Base-by-base conservation (phyloP, 2,329 filamentous ascomycete genomes). In the Claviceps maximensis region DNA sequence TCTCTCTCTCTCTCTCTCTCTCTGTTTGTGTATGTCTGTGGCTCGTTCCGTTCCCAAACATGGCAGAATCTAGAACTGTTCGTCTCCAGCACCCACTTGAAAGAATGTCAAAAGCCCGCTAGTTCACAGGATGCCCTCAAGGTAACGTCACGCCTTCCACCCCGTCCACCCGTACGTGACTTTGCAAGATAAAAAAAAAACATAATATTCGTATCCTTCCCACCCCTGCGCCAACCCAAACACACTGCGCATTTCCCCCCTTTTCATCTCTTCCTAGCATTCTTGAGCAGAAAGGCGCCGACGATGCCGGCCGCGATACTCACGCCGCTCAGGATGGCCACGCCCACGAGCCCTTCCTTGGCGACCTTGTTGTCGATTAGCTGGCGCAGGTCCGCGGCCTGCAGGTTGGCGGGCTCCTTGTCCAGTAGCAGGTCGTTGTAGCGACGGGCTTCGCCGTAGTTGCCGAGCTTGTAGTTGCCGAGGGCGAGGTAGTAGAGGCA, bases 401-500 rank as follows among this genome's bases (percentile, higher is more conserved):
- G 93, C 63, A 96, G 71, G 69, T 97, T 98, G 47, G 80, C 82
- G 9, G 89, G 89, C 72, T 98, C 93, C 67, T 91, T 85, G 57
- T 96, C 89, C 52, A 97, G 72, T 56, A 98, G 75, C 49, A 91
- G 77, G 65, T 97, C 91, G 69, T 98, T 98, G 73, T 97, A 97
- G 65, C 88, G 80, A 63, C 91, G 79, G 55, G 91, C 91, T 67
- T 98, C 93, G 56, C 84, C 89, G 69, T 96, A 98, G 77, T 96
- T 97, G 57, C 90, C 91, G 47, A 98, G 82, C 75, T 97, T 97
- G 80, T 91, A 97, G 76, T 97, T 95, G 58, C 93, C 93, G 33
- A 98, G 80, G 27, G 89, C 93, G 52, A 98, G 83, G 72, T 98
- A 98, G 76, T 96, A 98, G 56, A 98, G 86, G 66, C 93, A 98